Evolutionary conservation across 2,329 filamentous ascomycete species (phyloP).

Genomic region (Nigrograna mackinnonii): DNA sequence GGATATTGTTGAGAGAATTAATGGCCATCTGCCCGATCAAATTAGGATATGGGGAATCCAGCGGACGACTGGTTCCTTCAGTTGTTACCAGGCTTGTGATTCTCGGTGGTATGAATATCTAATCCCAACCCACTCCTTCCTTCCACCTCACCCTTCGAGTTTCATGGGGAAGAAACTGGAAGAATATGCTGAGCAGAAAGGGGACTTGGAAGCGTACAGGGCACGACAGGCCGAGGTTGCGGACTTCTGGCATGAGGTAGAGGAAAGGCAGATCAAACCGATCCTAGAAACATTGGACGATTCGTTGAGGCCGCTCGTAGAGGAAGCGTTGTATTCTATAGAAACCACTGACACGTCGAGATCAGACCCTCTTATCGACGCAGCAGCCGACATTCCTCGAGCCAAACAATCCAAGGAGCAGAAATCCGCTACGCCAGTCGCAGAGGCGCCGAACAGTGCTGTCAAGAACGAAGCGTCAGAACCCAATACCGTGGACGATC

Average conservation of each 20-base stretch:
- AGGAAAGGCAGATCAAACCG: conserved; percentile 78
- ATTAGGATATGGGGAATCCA: conserved; percentile 96
- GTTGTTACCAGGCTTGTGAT: conserved; percentile 92
- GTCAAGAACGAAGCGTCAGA: background rate
- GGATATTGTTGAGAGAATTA: conserved; percentile 89
- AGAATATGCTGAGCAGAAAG: conserved; percentile 74
- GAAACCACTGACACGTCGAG: conserved; percentile 30
- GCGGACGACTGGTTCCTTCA: conserved; percentile 87
- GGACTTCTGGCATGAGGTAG: conserved; percentile 80
- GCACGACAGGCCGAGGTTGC: conserved; percentile 75
- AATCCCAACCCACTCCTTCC: conserved; percentile 87
- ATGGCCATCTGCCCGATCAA: conserved; percentile 79
- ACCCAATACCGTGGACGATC: conserved; percentile 14
- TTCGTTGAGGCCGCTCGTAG: conserved; percentile 64
- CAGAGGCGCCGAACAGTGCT: background rate
- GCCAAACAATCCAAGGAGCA: background rate
- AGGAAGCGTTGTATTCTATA: conserved; percentile 60
- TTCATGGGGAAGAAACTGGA: conserved; percentile 82
- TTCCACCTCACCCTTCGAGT: conserved; percentile 89
- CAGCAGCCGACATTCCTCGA: conserved; percentile 16
- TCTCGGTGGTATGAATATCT: conserved; percentile 97
- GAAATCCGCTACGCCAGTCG: conserved; percentile 7
- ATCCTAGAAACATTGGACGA: conserved; percentile 64
- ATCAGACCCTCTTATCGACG: conserved; percentile 39
- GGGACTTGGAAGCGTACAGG: conserved; percentile 69